phyloP scores from a whole-genome alignment of 305 asterid species.

The Fraxinus greggii region DNA sequence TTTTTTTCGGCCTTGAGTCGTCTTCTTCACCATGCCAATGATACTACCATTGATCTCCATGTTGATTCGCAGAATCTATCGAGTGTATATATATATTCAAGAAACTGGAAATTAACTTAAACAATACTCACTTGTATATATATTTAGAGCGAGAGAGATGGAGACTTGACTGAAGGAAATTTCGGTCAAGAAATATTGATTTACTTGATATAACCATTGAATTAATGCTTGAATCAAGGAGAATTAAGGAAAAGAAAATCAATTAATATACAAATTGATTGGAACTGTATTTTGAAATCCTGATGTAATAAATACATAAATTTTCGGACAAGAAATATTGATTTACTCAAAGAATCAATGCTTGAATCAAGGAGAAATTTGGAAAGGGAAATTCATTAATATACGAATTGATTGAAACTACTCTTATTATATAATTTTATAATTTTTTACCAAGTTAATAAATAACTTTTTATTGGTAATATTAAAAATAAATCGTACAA shows the following conservation, averaged over 20 bases:
- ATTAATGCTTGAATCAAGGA: background rate
- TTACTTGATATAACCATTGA: background rate
- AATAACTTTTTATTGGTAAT: background rate
- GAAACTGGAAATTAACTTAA: background rate
- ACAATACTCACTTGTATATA: background rate
- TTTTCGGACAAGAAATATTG: background rate
- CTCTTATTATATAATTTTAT: background rate
- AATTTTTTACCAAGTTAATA: background rate
- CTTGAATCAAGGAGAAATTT: background rate
- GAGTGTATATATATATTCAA: background rate
- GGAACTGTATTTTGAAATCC: background rate
- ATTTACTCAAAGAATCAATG: background rate
- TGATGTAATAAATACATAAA: background rate
- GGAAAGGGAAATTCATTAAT: background rate
- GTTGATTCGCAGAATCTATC: background rate
- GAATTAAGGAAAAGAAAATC: background rate
- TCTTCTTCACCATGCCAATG: conserved; percentile 8
- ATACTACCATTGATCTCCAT: background rate
- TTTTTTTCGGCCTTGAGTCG: conserved; percentile 27
- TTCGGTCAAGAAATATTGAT: background rate
- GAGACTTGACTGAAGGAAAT: background rate
- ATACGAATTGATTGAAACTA: background rate
- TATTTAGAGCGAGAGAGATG: background rate
- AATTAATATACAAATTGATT: background rate
- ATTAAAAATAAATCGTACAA: no score